Base-by-base conservation (phyloP, 345 rosid species). In the Corchorus capsularis region DNA sequence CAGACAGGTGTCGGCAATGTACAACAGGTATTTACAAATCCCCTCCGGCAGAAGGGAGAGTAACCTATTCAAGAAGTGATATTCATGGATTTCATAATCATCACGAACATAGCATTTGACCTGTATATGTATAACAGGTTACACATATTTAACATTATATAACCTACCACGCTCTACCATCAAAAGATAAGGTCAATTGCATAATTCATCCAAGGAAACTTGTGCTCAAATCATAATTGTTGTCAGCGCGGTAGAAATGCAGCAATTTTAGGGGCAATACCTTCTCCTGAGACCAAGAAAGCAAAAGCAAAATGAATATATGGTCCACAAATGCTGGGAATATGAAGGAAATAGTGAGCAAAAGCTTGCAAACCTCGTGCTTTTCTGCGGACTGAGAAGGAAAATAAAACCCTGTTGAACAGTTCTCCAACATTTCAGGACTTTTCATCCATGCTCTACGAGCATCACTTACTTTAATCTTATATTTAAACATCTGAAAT, bases 361-460 rank as follows among this genome's bases (percentile, higher is more conserved):
- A 27, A 80, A 65, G 65, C 56, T 14, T 20, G 53, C 35, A 65
- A 75, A 93, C 97, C 96, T 88, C 85, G 75, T 63, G 75, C 37
- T 20, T 62, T 66, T 78, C 88, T 62, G 81, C 86, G 19, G 81
- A 60, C 64, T 72, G 81, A 63, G 75, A 77, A 49, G 95, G 96
- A 55, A 92, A 94, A 83, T 84, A 85, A 72, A 96, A 91, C 15
- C 99, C 97, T 0, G 78, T 87, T 10, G 98, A 92, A 83, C 99
- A 89, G 55, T 92, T 96, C 79, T 86, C 70, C 87, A 94, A 75
- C 77, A 62, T 67, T 76, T 96, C 96, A 8, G 99, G 97, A 76
- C 79, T 82, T 81, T 86, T 91, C 89, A 96, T 88, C 97, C 99
- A 94, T 79, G 91, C 95, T 84, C 89, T 89, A 66, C 85, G 86